Evolutionary conservation across 2,329 filamentous ascomycete genomes (phyloP), one percentile per base, ranked within the genome.

Genomic region (Monascus ruber): DNA sequence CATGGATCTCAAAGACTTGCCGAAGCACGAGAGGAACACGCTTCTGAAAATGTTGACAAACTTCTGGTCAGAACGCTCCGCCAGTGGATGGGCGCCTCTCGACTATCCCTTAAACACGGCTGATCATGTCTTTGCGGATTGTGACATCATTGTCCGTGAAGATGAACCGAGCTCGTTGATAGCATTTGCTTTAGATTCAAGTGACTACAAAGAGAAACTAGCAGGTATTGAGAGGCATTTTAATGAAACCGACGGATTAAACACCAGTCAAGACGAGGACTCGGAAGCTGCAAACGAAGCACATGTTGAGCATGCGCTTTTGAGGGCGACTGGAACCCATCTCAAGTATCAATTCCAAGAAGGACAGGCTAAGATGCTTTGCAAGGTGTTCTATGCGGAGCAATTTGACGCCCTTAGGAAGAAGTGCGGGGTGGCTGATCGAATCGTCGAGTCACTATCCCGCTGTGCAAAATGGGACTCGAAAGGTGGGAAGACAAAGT

Each of bases 361-460:
- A 58, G 87, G 89, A 0, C 80, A 84, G n/a, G 89, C 93, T 3
- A 85, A 83, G 53, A 94, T 95, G 76, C 82, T 89, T 36, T 96
- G 93, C 70, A 98, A 98, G 64, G 91, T 98, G 35, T 96, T 98
- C 63, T 98, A 93, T 54, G 91, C 91, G 0, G 91, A 96, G 60
- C 91, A 95, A 47, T 98, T 98, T 51, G 91, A 98, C 63, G 91
- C 91, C 3, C 73, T 98, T 31, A 79, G 91, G 40, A 77, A 85
- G 41, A 95, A 94, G 62, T 96, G 89, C 48, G 89, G 89, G 10
- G 83, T 95, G 6, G 81, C 86, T 1, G 88, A 96, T 55, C 83
- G 91, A 29, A 94, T 98, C 48, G 80, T 96, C 25, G 91, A 98
- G 58, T 95, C 88, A 1, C 70, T 98, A 24, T 96, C 91, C 5